Conservation (phyloP, 768 basidiomycete genomes). For the Lactarius pseudohatsudake region DNA sequence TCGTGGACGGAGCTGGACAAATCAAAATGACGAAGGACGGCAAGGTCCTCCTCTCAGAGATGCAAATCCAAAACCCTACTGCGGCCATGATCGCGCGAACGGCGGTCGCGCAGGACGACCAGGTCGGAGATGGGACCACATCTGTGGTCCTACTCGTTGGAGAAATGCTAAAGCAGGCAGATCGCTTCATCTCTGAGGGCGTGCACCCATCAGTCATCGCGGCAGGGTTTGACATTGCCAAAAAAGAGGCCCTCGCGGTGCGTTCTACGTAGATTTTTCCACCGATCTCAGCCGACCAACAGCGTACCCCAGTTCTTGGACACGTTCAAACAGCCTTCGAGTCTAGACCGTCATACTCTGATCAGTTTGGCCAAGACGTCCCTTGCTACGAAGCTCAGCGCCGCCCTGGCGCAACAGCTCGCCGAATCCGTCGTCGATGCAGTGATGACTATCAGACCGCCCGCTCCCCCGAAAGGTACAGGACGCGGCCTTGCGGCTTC, state of each 20-base stretch:
- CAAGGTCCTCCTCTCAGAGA: constrained; percentile 96
- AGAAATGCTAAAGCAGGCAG: constrained; percentile 94
- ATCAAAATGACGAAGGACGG: constrained; percentile 99
- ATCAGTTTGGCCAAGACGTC: constrained; percentile 96
- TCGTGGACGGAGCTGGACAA: constrained; percentile 96
- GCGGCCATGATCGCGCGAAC: constrained; percentile 99
- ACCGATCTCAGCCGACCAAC: constrained; percentile 31
- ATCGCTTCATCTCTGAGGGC: constrained; percentile 96
- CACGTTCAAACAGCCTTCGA: constrained; percentile 73
- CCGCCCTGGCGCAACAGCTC: constrained; percentile 78
- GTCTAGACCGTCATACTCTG: constrained; percentile 85
- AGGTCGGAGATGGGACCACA: constrained; percentile 98
- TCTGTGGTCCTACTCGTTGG: constrained; percentile 95
- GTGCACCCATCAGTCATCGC: constrained; percentile 96
- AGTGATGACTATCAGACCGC: constrained; percentile 81
- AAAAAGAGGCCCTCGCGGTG: constrained; percentile 90
- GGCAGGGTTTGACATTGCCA: constrained; percentile 95
- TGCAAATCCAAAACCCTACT: constrained; percentile 99
- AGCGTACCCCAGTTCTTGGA: constrained; percentile 75
- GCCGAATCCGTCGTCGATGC: constrained; percentile 95
- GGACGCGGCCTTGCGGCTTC: constrained; percentile 24
- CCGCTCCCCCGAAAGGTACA: constrained; percentile 59
- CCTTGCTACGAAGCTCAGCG: constrained; percentile 88
- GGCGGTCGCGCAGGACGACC: constrained; percentile 98
- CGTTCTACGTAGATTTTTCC: constrained; percentile 37